Evolutionary conservation across 805 yeast species (phyloP), one percentile per base, ranked within the genome.

Genomic region (Pichia cabralensis): DNA sequence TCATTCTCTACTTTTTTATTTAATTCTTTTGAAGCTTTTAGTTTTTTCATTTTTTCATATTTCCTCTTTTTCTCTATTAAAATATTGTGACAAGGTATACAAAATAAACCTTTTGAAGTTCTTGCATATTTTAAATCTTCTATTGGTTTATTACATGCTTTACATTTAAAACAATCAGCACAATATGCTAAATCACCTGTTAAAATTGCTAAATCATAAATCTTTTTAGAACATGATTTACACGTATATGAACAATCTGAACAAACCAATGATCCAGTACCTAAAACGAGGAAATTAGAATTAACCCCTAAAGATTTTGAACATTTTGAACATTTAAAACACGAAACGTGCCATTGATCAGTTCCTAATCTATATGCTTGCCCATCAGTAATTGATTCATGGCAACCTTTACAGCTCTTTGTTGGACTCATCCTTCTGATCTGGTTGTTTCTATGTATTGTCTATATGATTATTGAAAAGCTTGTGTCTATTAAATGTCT

Each of bases 161-260:
- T 74, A 57, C 98, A 89, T 48, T 76, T 76, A 62, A 89, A 92
- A 57, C 98, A 89, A 32, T 69, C 67, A 8, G 94, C 74, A 56
- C 97, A 92, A 56, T 84, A 92, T 3, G 97, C 96, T 53, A 83
- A 89, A 48, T 92, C 94, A 18, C 96, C 95, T 1, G 97, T 86
- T 22, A 89, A 65, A 21, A 92, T 88, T 11, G 98, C 97, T 63
- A 85, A 67, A 55, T 89, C 96, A 46, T 82, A 89, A 42, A 89
- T 92, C 54, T 84, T 82, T 51, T 79, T 80, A 31, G 75, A 72
- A 64, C 98, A 89, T 39, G 77, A 74, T 46, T 74, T 74, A 57
- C 98, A 89, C 28, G 79, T 72, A 54, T 89, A 94, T n/a, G 95
- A 82, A 56, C 98, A 89, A 38, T 80, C 80, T 27, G 84, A 74